Percentiles rank a stretch among this genome's conserved stretches.
phyloP scores from a whole-genome alignment of 148 eudicot genomes.

The Simmondsia chinensis region DNA sequence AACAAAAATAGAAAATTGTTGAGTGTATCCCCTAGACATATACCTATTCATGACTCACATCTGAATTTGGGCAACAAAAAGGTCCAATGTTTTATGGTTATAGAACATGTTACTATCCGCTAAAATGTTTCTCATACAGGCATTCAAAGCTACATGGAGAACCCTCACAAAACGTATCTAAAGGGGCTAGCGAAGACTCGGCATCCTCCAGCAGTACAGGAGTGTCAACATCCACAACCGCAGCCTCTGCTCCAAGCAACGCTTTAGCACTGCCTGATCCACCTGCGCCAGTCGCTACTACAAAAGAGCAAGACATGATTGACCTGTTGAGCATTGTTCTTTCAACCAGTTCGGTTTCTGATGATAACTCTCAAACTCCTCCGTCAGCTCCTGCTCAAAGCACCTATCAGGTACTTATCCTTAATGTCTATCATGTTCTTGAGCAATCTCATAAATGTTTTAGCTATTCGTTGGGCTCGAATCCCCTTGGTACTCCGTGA shows the following conservation, averaged over 20 bases:
- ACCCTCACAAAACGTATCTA: constrained; percentile 24
- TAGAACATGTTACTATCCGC: too few relatives aligned
- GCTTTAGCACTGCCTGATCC: constrained; percentile 55
- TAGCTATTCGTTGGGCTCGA: too few relatives aligned
- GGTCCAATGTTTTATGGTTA: too few relatives aligned
- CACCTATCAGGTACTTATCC: constrained; percentile 15
- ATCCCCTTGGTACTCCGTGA: not conserved
- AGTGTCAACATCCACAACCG: constrained; percentile 3
- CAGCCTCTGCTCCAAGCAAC: constrained; percentile 20
- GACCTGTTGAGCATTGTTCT: constrained; percentile 74
- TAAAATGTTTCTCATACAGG: constrained; percentile 31
- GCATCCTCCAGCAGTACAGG: constrained; percentile 27
- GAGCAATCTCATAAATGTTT: too few relatives aligned
- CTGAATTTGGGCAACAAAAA: too few relatives aligned
- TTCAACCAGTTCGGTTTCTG: constrained; percentile 27
- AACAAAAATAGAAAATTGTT: too few relatives aligned
- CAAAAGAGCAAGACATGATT: constrained; percentile 67
- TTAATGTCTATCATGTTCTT: too few relatives aligned
- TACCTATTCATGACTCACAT: too few relatives aligned
- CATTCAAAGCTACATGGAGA: constrained; percentile 50
- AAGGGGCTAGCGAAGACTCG: constrained; percentile 20
- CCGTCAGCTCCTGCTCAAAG: constrained; percentile 17
- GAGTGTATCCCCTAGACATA: too few relatives aligned
- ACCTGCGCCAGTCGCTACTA: constrained; percentile 32
- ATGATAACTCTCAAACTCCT: constrained; percentile 30